Conservation (phyloP, 2,329 filamentous ascomycete genomes). For the Cadophora luteo-olivacea region DNA sequence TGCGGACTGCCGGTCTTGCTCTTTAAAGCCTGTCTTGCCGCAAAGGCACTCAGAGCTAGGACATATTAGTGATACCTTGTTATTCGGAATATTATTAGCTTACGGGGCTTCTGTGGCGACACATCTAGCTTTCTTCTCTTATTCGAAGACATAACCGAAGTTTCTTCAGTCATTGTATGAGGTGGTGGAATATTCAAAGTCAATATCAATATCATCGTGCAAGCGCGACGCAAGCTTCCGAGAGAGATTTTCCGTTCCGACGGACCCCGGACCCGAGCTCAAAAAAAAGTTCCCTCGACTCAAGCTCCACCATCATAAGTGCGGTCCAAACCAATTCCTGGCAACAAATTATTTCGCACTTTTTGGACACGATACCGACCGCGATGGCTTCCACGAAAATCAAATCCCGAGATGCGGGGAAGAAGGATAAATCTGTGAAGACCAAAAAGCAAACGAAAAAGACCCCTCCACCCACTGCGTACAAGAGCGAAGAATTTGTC, state of each 20-base stretch:
- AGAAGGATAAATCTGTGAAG: conserved; percentile 29
- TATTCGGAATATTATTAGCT: conserved; percentile 28
- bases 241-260: conserved; percentile 32
- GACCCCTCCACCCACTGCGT: conserved; percentile 17
- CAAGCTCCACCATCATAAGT: conserved; percentile 2
- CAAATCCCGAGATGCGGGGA: conserved; percentile 29
- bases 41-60: conserved; percentile 43
- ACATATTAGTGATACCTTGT: conserved; percentile 29
- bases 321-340: neutral
- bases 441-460: conserved; percentile 26
- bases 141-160: conserved; percentile 41
- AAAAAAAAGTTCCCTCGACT: conserved; percentile 32
- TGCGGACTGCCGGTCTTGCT: conserved; percentile 21
- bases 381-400: conserved; percentile 31
- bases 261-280: neutral
- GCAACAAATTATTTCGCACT: conserved; percentile 6
- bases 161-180: neutral
- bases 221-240: neutral
- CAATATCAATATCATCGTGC: neutral
- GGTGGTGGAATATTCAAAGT: neutral
- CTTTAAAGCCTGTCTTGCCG: conserved; percentile 38
- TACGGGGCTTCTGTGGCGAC: conserved; percentile 46
- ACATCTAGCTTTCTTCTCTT: conserved; percentile 53
- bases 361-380: neutral
- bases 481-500: conserved; percentile 42